Percentiles rank a stretch among this genome's conserved stretches.
Evolutionary conservation across 352 stramenopile species (phyloP).

Genomic region (Albugo laibachii): DNA sequence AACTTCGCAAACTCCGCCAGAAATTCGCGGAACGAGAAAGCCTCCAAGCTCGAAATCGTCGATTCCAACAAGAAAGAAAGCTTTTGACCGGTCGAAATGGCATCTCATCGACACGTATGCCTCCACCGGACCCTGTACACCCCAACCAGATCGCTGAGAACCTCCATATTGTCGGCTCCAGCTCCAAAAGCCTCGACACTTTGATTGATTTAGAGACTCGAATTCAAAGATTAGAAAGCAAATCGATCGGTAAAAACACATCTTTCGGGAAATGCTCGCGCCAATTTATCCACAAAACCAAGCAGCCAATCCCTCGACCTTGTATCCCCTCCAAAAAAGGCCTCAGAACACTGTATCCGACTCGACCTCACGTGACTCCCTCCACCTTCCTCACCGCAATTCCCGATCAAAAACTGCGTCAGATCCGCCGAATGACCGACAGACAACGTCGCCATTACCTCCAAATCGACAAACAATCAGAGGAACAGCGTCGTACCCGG

Average conservation of each 20-base stretch:
- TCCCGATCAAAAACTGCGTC: slow-evolving; percentile 13
- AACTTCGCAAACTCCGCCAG: slow-evolving; percentile 59
- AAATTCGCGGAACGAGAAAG: slow-evolving; percentile 41
- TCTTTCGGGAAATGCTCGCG: not conserved
- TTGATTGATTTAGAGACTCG: not conserved
- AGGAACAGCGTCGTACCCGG: slow-evolving; percentile 13
- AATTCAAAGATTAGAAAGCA: no score
- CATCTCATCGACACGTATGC: slow-evolving; percentile 10
- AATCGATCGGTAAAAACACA: slow-evolving; percentile 1
- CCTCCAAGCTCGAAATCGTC: slow-evolving; percentile 27
- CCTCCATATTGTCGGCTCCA: slow-evolving; percentile 1
- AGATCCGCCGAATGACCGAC: slow-evolving; percentile 41
- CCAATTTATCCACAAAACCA: not conserved
- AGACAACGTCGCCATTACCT: slow-evolving; percentile 30
- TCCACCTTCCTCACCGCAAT: not conserved
- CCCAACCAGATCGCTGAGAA: slow-evolving; percentile 27
- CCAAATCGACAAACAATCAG: slow-evolving; percentile 34
- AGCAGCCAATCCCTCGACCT: not conserved
- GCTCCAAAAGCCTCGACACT: slow-evolving; percentile 1
- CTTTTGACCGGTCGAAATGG: slow-evolving; percentile 15
- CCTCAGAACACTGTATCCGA: not conserved
- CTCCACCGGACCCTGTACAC: slow-evolving; percentile 11
- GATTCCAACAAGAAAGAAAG: slow-evolving; percentile 38
- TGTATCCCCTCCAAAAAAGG: not conserved
- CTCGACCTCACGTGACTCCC: not conserved